A percentile compares a stretch with the other conserved stretches of the same genome.
Conservation (phyloP, 176 grass and related monocot genomes). For the Lolium rigidum region DNA sequence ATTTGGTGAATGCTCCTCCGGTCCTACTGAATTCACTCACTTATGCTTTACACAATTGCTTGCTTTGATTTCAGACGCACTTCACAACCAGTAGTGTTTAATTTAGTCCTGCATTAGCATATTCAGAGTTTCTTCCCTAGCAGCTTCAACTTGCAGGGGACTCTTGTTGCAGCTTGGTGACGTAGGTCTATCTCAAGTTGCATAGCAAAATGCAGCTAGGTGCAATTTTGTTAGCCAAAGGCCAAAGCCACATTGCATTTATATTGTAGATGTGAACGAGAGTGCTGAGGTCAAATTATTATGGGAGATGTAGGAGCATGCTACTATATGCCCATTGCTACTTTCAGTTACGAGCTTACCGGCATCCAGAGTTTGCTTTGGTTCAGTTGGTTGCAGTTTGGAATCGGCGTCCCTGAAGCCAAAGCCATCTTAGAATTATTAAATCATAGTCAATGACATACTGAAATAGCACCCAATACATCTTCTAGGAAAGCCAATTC, state of each 20-base stretch:
- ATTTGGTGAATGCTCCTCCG: too few relatives aligned
- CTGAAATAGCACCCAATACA: too few relatives aligned
- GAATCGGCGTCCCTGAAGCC: neutral
- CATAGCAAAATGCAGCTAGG: neutral
- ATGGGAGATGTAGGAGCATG: constrained; percentile 5
- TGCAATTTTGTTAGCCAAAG: constrained; percentile 14
- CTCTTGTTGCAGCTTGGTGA: constrained; percentile 16
- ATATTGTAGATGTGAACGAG: neutral
- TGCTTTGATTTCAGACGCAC: neutral
- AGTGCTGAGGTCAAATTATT: neutral
- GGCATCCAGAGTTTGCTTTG: constrained; percentile 22
- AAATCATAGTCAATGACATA: too few relatives aligned
- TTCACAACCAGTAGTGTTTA: neutral
- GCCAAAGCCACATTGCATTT: constrained; percentile 37
- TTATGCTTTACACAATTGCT: neutral
- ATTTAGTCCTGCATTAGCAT: neutral
- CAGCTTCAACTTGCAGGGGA: neutral
- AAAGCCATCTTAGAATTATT: too few relatives aligned
- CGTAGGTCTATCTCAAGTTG: neutral
- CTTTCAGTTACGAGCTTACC: constrained; percentile 37
- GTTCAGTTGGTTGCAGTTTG: constrained; percentile 7
- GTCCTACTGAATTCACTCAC: too few relatives aligned
- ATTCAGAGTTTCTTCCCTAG: neutral
- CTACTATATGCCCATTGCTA: constrained; percentile 19
- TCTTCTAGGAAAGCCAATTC: too few relatives aligned